These are phyloP conservation scores for Pterocarpus santalinus DNA, from an alignment of 306 rosid genomes.

Conservation along the genomic window DNA sequence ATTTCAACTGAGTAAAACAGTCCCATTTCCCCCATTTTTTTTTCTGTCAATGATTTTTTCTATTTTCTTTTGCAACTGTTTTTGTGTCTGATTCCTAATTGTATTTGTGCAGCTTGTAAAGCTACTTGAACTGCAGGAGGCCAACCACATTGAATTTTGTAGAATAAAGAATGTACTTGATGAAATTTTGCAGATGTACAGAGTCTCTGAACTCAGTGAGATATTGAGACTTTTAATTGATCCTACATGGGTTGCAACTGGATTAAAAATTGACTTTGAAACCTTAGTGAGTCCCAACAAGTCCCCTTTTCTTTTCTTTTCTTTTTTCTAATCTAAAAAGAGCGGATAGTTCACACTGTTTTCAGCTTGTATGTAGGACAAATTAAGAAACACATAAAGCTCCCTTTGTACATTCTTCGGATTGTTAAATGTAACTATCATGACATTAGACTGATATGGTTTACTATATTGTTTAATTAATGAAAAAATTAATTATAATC, in stretches of 20 bases:
- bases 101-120: slow-evolving; percentile 85
- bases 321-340: not conserved
- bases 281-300: slow-evolving; percentile 70
- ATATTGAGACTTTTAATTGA: slow-evolving; percentile 80
- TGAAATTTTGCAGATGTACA: slow-evolving; percentile 82
- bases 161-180: slow-evolving; percentile 89
- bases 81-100: slow-evolving; percentile 44
- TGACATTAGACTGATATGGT: not conserved
- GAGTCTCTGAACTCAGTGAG: slow-evolving; percentile 67
- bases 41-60: slow-evolving; percentile 4
- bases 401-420: not conserved
- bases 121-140: slow-evolving; percentile 93
- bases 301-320: slow-evolving; percentile 18
- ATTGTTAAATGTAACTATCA: not conserved
- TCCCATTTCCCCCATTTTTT: not conserved
- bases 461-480: slow-evolving; percentile 23
- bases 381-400: slow-evolving; percentile 4
- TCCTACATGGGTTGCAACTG: slow-evolving; percentile 93
- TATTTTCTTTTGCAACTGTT: slow-evolving; percentile 26
- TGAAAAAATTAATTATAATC: not conserved
- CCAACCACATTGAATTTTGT: slow-evolving; percentile 93
- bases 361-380: slow-evolving; percentile 8
- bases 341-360: slow-evolving; percentile 21
- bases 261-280: slow-evolving; percentile 80
- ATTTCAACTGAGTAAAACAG: too few relatives aligned